Evolutionary conservation across 139 green algal genomes (phyloP).

Genomic region (Coelastrella sp.): DNA sequence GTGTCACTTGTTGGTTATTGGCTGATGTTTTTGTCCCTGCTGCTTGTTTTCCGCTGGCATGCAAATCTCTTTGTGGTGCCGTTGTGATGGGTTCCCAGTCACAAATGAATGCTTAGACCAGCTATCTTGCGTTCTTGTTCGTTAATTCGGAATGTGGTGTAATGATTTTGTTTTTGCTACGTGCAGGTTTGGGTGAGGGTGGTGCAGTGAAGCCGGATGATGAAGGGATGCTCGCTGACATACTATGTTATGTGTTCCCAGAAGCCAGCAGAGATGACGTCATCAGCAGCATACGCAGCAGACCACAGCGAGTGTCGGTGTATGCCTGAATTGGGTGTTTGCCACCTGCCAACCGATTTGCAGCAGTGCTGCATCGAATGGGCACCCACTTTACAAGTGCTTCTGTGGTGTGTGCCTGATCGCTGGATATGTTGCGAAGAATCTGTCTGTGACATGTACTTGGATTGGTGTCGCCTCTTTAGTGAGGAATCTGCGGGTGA

Average conservation of each 20-base stretch:
- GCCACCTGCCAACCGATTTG: too few relatives aligned
- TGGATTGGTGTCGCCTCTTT: too few relatives aligned
- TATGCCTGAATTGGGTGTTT: not conserved
- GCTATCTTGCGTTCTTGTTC: too few relatives aligned
- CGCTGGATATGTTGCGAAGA: too few relatives aligned
- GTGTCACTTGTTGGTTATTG: too few relatives aligned
- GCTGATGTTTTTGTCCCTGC: too few relatives aligned
- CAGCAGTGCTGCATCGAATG: too few relatives aligned
- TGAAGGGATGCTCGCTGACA: constrained; percentile 28
- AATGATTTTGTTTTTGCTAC: not conserved
- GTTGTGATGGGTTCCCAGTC: not conserved
- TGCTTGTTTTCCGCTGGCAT: too few relatives aligned
- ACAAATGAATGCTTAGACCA: not conserved
- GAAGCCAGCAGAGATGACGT: constrained; percentile 47
- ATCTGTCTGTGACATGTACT: too few relatives aligned
- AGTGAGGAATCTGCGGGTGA: too few relatives aligned
- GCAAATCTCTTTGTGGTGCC: not conserved
- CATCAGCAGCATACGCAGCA: not conserved
- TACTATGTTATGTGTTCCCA: constrained; percentile 48
- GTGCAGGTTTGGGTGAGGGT: constrained; percentile 60
- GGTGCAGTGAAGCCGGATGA: constrained; percentile 50
- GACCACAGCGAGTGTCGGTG: constrained; percentile 23
- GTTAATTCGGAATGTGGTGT: not conserved
- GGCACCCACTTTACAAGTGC: too few relatives aligned
- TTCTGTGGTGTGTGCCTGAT: too few relatives aligned